These are phyloP conservation scores for Ceratonia siliqua DNA, from an alignment of 306 rosid species.

Conservation along the genomic window DNA sequence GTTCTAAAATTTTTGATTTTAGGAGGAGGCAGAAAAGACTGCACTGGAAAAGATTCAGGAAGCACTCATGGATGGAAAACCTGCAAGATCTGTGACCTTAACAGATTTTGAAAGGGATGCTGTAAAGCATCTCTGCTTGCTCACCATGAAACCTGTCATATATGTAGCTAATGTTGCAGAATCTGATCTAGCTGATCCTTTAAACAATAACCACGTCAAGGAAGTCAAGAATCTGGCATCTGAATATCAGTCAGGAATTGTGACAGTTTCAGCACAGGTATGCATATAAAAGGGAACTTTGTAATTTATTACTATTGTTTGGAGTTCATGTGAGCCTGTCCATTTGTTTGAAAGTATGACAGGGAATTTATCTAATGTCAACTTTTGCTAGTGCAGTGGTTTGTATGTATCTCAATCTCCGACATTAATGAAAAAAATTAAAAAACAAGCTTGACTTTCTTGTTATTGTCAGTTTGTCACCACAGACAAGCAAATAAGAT, in stretches of 20 bases:
- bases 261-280: slow-evolving; percentile 94
- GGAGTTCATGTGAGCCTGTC: background rate
- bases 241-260: slow-evolving; percentile 78
- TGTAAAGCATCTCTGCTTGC: slow-evolving; percentile 82
- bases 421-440: background rate
- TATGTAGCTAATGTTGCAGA: slow-evolving; percentile 96
- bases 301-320: background rate
- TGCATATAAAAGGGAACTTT: slow-evolving; percentile 9
- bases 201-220: slow-evolving; percentile 58
- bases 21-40: slow-evolving; percentile 92
- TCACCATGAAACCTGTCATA: slow-evolving; percentile 87
- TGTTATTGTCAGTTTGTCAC: slow-evolving; percentile 6
- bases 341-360: background rate
- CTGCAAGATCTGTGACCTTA: slow-evolving; percentile 87
- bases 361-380: background rate
- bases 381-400: slow-evolving; percentile 15
- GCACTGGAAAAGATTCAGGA: slow-evolving; percentile 74
- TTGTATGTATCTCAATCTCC: slow-evolving; percentile 27
- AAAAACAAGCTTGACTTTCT: background rate
- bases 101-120: slow-evolving; percentile 78
- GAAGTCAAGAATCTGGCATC: slow-evolving; percentile 74
- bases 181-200: slow-evolving; percentile 82
- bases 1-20: slow-evolving; percentile 36
- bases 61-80: slow-evolving; percentile 93
- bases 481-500: slow-evolving; percentile 13